Conservation (phyloP, 345 rosid genomes). For the Mallotus nudiflorus region DNA sequence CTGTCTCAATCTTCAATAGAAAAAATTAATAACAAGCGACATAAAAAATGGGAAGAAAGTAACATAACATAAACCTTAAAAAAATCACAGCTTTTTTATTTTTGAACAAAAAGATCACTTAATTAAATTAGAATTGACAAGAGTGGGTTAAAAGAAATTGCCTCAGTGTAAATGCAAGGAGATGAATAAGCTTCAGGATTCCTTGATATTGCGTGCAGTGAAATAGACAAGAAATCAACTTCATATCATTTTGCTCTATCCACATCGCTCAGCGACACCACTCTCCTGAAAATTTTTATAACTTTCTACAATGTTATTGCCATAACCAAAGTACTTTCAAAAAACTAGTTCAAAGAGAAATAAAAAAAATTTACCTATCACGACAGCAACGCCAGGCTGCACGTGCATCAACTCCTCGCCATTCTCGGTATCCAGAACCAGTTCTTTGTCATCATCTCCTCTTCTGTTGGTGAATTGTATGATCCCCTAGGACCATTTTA, state of each 20-base stretch:
- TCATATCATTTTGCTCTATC: conserved; percentile 73
- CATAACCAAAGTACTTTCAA: no score
- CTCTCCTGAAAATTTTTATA: conserved; percentile 74
- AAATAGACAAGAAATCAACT: conserved; percentile 78
- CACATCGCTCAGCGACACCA: conserved; percentile 82
- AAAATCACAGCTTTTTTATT: no score
- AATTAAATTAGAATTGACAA: no score
- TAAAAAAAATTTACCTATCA: conserved; percentile 53
- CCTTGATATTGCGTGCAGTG: conserved; percentile 87
- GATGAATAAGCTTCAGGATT: conserved; percentile 84
- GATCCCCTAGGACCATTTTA: conserved; percentile 72
- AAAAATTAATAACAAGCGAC: neutral
- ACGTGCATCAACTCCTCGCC: conserved; percentile 84
- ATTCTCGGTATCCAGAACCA: conserved; percentile 52
- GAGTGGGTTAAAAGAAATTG: conserved; percentile 1
- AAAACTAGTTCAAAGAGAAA: no score
- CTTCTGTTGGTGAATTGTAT: conserved; percentile 56
- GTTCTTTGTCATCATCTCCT: conserved; percentile 51
- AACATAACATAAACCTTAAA: no score
- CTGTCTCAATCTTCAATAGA: conserved; percentile 73
- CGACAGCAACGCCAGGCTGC: conserved; percentile 73
- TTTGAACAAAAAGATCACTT: no score
- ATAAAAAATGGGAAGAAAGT: neutral
- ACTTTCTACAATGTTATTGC: no score
- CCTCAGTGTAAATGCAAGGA: conserved; percentile 94